Percentiles rank a stretch among this genome's conserved stretches.
Conservation (phyloP, 2,329 filamentous ascomycete species). For the Aspergillus fructus region DNA sequence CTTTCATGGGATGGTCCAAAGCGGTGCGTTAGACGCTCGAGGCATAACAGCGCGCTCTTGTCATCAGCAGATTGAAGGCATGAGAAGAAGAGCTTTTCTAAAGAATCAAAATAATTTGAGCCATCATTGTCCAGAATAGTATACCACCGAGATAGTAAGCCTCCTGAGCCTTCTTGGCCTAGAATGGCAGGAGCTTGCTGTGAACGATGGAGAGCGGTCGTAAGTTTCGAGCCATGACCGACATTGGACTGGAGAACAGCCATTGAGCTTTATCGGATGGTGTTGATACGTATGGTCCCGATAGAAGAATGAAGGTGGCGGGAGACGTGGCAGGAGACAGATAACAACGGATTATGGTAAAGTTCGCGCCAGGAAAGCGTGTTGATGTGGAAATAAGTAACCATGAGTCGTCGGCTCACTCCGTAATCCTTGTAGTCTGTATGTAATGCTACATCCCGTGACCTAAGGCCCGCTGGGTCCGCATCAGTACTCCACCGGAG, state of each 20-base stretch:
- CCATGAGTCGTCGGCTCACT: too few relatives aligned
- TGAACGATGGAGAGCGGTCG: constrained; percentile 45
- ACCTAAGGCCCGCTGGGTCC: too few relatives aligned
- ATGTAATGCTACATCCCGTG: too few relatives aligned
- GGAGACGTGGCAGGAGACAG: too few relatives aligned
- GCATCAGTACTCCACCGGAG: too few relatives aligned
- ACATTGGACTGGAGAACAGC: not conserved
- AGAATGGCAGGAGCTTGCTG: constrained; percentile 45
- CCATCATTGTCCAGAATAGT: constrained; percentile 59
- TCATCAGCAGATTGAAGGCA: constrained; percentile 85
- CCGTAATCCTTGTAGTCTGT: too few relatives aligned
- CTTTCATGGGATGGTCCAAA: constrained; percentile 85
- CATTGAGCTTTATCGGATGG: not conserved
- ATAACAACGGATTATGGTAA: too few relatives aligned
- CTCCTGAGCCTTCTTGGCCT: constrained; percentile 45
- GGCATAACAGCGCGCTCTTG: constrained; percentile 69
- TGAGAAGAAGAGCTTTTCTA: constrained; percentile 83
- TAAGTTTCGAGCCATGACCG: constrained; percentile 42
- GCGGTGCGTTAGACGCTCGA: constrained; percentile 72
- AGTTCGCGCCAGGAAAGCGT: too few relatives aligned
- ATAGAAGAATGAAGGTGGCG: too few relatives aligned
- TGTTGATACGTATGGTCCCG: too few relatives aligned
- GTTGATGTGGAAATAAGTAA: too few relatives aligned
- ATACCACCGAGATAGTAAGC: constrained; percentile 19
- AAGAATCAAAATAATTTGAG: constrained; percentile 76